Percentiles rank a stretch among this genome's conserved stretches.
Conservation (phyloP, 2,329 filamentous ascomycete genomes). For the Aquanectria penicillioides region DNA sequence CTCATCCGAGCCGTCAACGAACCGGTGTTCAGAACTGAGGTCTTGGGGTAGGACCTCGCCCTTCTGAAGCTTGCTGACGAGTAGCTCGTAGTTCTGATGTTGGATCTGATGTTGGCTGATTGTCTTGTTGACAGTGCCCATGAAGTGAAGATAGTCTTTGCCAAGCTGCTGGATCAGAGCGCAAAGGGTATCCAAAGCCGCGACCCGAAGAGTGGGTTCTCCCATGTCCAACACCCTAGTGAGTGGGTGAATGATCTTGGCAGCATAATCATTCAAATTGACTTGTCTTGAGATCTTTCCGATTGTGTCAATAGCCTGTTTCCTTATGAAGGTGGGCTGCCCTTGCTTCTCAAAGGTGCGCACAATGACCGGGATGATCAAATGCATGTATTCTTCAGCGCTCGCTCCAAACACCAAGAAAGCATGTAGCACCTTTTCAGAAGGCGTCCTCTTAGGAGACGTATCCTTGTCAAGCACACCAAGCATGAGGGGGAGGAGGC, state of each 20-base stretch:
- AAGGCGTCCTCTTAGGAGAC: conserved; percentile 79
- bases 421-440: conserved; percentile 90
- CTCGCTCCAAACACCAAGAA: conserved; percentile 96
- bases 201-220: conserved; percentile 78
- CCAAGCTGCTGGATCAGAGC: conserved; percentile 96
- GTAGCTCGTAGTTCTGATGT: conserved; percentile 90
- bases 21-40: conserved; percentile 85
- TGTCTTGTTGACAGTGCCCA: conserved; percentile 90
- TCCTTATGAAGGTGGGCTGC: conserved; percentile 81
- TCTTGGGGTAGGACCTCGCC: conserved; percentile 96
- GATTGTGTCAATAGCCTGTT: conserved; percentile 92
- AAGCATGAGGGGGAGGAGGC: conserved; percentile 91
- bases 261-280: conserved; percentile 96
- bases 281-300: conserved; percentile 95
- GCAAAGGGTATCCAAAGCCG: conserved; percentile 92
- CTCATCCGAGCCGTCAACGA: conserved; percentile 82
- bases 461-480: conserved; percentile 89
- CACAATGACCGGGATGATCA: conserved; percentile 96
- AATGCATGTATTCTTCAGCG: conserved; percentile 98
- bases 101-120: conserved; percentile 82
- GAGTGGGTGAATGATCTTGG: conserved; percentile 94
- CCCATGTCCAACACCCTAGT: conserved; percentile 80
- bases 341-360: conserved; percentile 91
- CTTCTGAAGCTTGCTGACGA: conserved; percentile 92
- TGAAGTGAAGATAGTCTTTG: conserved; percentile 94